These are phyloP conservation scores for Cystobasidium sp. DNA, from an alignment of 1,284 basidiomycete species.

Conservation along the genomic window DNA sequence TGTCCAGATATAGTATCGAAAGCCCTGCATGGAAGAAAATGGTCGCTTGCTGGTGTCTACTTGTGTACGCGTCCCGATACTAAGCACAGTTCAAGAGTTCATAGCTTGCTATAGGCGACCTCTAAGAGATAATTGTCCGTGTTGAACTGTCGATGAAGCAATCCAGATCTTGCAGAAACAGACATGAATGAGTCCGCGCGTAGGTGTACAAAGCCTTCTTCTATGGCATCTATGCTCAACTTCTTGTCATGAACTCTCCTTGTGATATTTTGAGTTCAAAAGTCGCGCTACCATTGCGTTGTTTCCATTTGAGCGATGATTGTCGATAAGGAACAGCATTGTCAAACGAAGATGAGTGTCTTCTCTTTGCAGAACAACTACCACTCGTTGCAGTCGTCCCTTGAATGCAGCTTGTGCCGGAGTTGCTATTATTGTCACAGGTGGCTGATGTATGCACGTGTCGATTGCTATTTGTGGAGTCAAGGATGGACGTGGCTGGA, in stretches of 20 bases:
- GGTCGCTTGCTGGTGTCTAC: no score
- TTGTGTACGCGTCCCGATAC: no score
- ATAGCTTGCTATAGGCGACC: no score
- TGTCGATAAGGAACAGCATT: conserved; percentile 24
- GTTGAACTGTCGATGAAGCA: no score
- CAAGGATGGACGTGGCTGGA: background rate
- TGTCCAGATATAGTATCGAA: no score
- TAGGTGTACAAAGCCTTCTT: background rate
- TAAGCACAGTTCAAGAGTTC: no score
- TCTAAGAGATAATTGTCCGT: no score
- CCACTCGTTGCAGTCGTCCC: background rate
- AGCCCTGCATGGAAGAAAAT: no score
- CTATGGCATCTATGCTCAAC: background rate
- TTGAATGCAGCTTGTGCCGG: background rate
- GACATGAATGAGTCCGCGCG: background rate
- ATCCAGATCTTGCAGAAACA: no score
- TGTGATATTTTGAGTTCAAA: conserved; percentile 40
- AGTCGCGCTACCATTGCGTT: conserved; percentile 23
- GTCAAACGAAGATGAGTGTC: background rate
- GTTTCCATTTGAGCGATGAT: conserved; percentile 40
- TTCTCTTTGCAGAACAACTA: background rate
- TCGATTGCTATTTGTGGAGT: conserved; percentile 7
- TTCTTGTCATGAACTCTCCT: conserved; percentile 25
- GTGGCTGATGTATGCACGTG: background rate
- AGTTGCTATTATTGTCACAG: background rate